Base-by-base conservation (phyloP, 2,329 filamentous ascomycete genomes). In the Fonsecaea multimorphosa region DNA sequence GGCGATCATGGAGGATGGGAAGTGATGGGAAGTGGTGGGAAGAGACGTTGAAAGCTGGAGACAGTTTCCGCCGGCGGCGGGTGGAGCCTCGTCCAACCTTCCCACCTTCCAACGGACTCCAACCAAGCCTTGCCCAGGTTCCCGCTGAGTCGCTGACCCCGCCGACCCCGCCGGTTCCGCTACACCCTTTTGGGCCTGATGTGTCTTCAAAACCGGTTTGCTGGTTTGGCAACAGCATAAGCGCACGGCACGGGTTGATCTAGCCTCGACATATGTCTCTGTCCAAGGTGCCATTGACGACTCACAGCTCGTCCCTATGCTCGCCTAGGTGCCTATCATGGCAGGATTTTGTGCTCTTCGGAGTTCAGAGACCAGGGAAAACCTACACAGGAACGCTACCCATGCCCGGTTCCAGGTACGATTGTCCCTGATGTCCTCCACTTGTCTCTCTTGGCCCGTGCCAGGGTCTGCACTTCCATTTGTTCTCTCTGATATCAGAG, bases 201-300 rank as follows among this genome's bases (percentile, higher is more conserved):
- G 14, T 27, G 58, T 60, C 58, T 60, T 29, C 22, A 64, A 68
- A 68, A 66, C 67, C 56, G 63, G 63, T 68, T 68, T 68, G 53
- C 54, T 27, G 38, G 54, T 22, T 63, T 36, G 57, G 22, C 24
- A 19, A 49, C 49, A 16, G 59, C 63, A 65, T 63, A 58, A 56
- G 53, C 52, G 63, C 46, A 31, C 19, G 34, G 49, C 29, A 34
- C 14, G 22, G 46, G 29, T 27, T 52, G 58, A 46, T 31, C 60
- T 65, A 54, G 62, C 34, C 58, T 55, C 56, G 36, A 63, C 65
- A 24, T 56, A 44, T 67, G 65, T 67, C 59, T 68, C 59, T 62
- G 36, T 38, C 57, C 19, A 34, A 24, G 24, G 32, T 34, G 22
- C 19, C 34, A 11, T 57, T 44, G 44, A 59, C 34, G 14, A 52